These are phyloP conservation scores for Saturnispora sanitii DNA, from an alignment of 805 yeast species.

Conservation along the genomic window DNA sequence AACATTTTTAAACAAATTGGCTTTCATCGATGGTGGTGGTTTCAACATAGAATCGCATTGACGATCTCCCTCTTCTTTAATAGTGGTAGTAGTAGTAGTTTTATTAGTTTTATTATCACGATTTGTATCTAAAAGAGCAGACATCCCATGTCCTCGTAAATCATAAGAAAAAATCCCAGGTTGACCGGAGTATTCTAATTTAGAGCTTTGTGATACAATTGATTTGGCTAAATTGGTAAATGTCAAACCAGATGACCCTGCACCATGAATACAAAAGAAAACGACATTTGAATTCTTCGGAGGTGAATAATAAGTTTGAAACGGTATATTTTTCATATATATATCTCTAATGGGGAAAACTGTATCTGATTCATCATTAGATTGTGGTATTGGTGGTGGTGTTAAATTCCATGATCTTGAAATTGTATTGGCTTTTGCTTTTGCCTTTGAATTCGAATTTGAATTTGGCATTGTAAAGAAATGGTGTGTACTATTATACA, in stretches of 20 bases:
- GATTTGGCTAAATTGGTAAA: slow-evolving; percentile 48
- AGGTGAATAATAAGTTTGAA: slow-evolving; percentile 49
- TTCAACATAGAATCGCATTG: no score
- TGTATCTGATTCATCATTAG: neutral
- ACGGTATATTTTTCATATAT: slow-evolving; percentile 20
- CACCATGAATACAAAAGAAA: slow-evolving; percentile 84
- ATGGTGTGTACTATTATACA: no score
- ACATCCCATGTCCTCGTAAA: slow-evolving; percentile 75
- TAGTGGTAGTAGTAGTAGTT: no score
- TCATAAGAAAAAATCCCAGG: slow-evolving; percentile 71
- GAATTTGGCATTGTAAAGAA: neutral
- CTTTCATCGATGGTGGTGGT: no score
- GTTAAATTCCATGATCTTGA: slow-evolving; percentile 2
- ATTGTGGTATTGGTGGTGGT: neutral
- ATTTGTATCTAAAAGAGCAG: slow-evolving; percentile 24
- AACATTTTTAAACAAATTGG: no score
- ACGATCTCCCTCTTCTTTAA: no score
- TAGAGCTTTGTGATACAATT: slow-evolving; percentile 30
- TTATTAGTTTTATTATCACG: slow-evolving; percentile 19
- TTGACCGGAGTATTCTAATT: slow-evolving; percentile 21
- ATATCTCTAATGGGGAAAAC: slow-evolving; percentile 23
- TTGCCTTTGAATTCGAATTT: neutral
- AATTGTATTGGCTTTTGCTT: slow-evolving; percentile 3
- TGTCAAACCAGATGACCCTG: slow-evolving; percentile 80
- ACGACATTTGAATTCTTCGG: slow-evolving; percentile 34